These are phyloP conservation scores for Geotrichum klebahnii DNA, from an alignment of 1,139 yeast genomes.

Conservation along the genomic window DNA sequence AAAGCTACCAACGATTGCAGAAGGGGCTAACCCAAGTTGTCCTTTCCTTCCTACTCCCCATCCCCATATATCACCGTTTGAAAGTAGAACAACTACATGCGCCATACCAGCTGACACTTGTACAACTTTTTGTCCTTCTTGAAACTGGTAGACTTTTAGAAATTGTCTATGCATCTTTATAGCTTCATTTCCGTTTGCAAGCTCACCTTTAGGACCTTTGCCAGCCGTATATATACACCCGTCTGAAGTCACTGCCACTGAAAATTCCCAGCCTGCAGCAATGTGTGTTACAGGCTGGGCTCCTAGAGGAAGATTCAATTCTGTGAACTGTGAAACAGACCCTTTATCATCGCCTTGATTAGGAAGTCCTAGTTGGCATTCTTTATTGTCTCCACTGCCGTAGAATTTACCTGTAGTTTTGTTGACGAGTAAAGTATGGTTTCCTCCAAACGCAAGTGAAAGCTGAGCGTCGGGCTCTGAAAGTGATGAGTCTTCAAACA, in stretches of 20 bases:
- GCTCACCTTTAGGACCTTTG: constrained; percentile 65
- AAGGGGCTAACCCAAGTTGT: constrained; percentile 41
- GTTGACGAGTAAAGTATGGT: constrained; percentile 66
- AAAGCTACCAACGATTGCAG: neutral
- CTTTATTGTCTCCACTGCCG: constrained; percentile 57
- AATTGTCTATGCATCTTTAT: constrained; percentile 3
- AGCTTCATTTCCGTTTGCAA: constrained; percentile 46
- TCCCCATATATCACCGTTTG: constrained; percentile 52
- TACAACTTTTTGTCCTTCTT: constrained; percentile 27
- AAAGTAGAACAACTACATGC: constrained; percentile 50
- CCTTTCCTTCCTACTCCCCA: constrained; percentile 85
- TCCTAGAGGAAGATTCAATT: constrained; percentile 5
- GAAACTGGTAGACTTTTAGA: constrained; percentile 2
- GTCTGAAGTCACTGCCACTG: constrained; percentile 47
- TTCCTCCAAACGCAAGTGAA: constrained; percentile 64
- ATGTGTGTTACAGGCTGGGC: constrained; percentile 8
- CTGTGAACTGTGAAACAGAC: constrained; percentile 7
- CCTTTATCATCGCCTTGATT: neutral
- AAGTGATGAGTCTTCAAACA: constrained; percentile 24
- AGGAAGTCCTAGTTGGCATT: constrained; percentile 52
- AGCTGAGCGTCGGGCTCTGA: constrained; percentile 9
- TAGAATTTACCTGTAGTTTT: constrained; percentile 47
- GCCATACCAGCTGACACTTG: constrained; percentile 50
- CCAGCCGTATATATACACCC: constrained; percentile 56
- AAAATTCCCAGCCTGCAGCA: constrained; percentile 77